A percentile compares a stretch with the other conserved stretches of the same genome.
Evolutionary conservation across 768 basidiomycete genomes (phyloP).

Genomic region (Leccinum rimulosum): DNA sequence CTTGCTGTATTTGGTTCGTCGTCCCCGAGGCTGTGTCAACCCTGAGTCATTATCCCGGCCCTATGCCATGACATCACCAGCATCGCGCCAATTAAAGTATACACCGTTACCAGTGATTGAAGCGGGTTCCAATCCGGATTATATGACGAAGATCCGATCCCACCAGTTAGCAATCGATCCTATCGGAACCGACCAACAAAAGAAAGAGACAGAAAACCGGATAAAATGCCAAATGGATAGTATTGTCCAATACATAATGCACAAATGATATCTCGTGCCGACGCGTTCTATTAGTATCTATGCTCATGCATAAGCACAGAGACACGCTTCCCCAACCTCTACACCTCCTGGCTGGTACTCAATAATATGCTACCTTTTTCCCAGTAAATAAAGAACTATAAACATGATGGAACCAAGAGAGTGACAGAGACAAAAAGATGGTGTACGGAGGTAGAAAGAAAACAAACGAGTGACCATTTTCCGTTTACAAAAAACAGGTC

Average conservation of each 20-base stretch:
- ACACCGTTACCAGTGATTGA: background rate
- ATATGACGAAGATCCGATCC: background rate
- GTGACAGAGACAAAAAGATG: background rate
- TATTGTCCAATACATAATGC: background rate
- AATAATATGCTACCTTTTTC: background rate
- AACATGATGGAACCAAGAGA: background rate
- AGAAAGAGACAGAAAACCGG: background rate
- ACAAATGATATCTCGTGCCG: background rate
- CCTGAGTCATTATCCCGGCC: no score
- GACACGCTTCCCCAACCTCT: background rate
- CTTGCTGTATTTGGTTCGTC: no score
- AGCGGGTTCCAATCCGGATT: background rate
- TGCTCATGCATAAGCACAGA: background rate
- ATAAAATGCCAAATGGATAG: background rate
- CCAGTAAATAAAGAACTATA: background rate
- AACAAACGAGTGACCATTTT: background rate
- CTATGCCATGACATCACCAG: no score
- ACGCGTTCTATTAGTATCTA: background rate
- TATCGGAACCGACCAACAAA: background rate
- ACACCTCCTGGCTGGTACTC: background rate
- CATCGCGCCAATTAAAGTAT: background rate
- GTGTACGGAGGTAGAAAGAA: background rate
- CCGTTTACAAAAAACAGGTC: background rate
- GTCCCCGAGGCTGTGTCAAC: no score
- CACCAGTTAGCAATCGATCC: background rate